Conservation (phyloP, 306 rosid species). For the Oemleria cerasiformis region DNA sequence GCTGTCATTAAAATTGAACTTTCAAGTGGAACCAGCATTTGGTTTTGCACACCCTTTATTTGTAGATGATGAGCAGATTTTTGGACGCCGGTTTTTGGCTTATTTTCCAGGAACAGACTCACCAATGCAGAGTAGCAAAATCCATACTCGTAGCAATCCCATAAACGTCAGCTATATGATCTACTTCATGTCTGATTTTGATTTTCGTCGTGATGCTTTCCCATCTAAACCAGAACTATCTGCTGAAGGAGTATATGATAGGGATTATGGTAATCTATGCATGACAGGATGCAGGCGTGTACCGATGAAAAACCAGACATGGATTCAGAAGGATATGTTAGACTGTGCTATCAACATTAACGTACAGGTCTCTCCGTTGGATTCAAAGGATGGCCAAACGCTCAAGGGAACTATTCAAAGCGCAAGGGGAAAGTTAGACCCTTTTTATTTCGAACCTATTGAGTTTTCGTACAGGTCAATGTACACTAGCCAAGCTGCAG, state of each 20-base stretch:
- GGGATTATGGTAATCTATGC: slow-evolving; percentile 58
- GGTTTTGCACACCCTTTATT: slow-evolving; percentile 63
- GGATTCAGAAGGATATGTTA: slow-evolving; percentile 39
- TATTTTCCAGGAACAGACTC: slow-evolving; percentile 1
- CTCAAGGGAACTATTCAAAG: slow-evolving; percentile 71
- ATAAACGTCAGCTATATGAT: slow-evolving; percentile 64
- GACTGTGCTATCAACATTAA: slow-evolving; percentile 67
- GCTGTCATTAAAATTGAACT: slow-evolving; percentile 60
- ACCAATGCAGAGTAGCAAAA: slow-evolving; percentile 13
- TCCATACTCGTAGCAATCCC: slow-evolving; percentile 16
- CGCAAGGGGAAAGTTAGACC: slow-evolving; percentile 55
- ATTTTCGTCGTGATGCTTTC: slow-evolving; percentile 28
- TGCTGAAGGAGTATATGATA: slow-evolving; percentile 79
- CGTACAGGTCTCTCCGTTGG: slow-evolving; percentile 62
- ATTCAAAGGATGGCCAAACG: slow-evolving; percentile 37
- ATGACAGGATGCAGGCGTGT: slow-evolving; percentile 71
- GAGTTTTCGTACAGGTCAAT: slow-evolving; percentile 54
- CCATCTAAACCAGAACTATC: slow-evolving; percentile 38
- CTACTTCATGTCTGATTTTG: slow-evolving; percentile 43
- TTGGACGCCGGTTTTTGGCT: slow-evolving; percentile 24
- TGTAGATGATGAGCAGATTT: slow-evolving; percentile 47
- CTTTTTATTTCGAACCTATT: slow-evolving; percentile 56
- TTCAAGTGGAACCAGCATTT: slow-evolving; percentile 47
- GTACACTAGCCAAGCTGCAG: slow-evolving; percentile 52
- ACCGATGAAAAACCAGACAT: slow-evolving; percentile 34